phyloP scores from a whole-genome alignment of 1,284 basidiomycete genomes.

The Tetrapyrgos nigripes region DNA sequence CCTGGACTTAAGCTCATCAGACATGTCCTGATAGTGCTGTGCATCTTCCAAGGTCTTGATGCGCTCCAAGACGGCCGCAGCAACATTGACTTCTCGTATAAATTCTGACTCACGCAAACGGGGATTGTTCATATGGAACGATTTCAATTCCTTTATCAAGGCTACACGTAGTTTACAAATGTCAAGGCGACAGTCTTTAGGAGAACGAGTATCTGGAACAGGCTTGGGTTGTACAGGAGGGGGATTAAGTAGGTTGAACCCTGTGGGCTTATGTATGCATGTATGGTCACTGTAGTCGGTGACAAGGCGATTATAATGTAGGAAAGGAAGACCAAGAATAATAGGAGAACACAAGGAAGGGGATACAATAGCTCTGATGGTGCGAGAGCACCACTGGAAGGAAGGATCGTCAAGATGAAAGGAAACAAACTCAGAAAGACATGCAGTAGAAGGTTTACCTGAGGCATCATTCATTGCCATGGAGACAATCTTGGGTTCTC shows the following conservation, averaged over 20 bases:
- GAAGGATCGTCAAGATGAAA: no score
- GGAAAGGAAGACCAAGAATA: slow-evolving; percentile 30
- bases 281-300: slow-evolving; percentile 21
- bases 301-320: slow-evolving; percentile 28
- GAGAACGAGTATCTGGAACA: no score
- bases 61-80: no score
- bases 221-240: neutral
- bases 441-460: no score
- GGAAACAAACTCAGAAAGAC: no score
- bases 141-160: neutral
- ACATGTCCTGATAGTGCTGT: no score
- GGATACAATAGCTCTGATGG: no score
- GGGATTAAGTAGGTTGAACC: slow-evolving; percentile 24
- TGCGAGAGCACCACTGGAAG: no score
- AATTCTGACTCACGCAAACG: neutral
- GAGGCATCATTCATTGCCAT: no score
- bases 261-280: slow-evolving; percentile 19
- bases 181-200: neutral
- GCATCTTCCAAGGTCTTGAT: no score
- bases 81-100: neutral
- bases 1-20: neutral
- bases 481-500: slow-evolving; percentile 22
- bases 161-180: neutral
- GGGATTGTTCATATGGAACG: neutral
- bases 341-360: no score